phyloP scores from a whole-genome alignment of 192 early-diverging fungal genomes.

The Diversispora eburnea region DNA sequence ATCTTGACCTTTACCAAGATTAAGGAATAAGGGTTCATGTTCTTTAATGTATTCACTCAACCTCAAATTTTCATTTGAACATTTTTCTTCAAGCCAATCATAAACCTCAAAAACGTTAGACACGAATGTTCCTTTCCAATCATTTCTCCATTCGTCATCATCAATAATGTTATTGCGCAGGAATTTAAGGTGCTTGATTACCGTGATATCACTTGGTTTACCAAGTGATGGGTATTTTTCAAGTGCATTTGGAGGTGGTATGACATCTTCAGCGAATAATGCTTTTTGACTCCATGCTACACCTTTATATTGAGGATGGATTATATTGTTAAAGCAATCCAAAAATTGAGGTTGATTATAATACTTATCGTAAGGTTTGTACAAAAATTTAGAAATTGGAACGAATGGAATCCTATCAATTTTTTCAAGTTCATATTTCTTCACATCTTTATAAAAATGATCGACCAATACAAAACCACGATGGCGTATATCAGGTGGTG shows the following conservation, averaged over 20 bases:
- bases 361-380: background rate
- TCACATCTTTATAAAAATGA: slow-evolving; percentile 14
- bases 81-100: slow-evolving; percentile 1
- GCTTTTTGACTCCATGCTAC: slow-evolving; percentile 8
- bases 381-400: background rate
- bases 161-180: background rate
- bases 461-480: slow-evolving; percentile 6
- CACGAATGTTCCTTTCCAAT: background rate
- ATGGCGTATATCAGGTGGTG: slow-evolving; percentile 7
- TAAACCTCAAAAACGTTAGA: background rate
- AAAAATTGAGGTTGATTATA: background rate
- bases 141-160: background rate
- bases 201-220: background rate
- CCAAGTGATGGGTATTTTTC: slow-evolving; percentile 3
- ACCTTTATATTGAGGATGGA: slow-evolving; percentile 6
- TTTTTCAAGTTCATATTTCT: background rate
- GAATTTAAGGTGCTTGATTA: slow-evolving; percentile 4
- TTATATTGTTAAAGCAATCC: slow-evolving; percentile 6
- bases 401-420: slow-evolving; percentile 3
- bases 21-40: background rate
- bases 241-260: background rate
- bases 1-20: background rate
- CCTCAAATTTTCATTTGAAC: background rate
- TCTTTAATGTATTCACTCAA: background rate
- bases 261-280: slow-evolving; percentile 7